Percentiles rank a stretch among this genome's conserved stretches.
phyloP scores from a whole-genome alignment of 345 rosid genomes.

The Aquilaria sinensis region DNA sequence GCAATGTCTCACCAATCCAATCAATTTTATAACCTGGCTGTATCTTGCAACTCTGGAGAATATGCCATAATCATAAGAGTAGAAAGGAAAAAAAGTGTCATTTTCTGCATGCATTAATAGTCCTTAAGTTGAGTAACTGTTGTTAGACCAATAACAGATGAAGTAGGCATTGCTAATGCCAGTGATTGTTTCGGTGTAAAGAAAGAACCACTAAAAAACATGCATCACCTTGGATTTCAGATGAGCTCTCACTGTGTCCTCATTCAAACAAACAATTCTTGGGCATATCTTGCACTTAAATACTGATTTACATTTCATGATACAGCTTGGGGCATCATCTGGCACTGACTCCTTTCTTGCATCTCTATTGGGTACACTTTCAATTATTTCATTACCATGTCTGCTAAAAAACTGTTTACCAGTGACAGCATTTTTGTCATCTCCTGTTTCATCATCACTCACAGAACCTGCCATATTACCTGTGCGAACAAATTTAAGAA shows the following conservation, averaged over 20 bases:
- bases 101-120: no score
- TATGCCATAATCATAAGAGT: no score
- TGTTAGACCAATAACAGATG: no score
- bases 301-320: conserved; percentile 62
- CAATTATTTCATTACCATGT: conserved; percentile 3
- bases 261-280: conserved; percentile 57
- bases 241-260: conserved; percentile 58
- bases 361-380: conserved; percentile 8
- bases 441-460: conserved; percentile 36
- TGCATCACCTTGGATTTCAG: conserved; percentile 67
- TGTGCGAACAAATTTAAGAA: conserved; percentile 12
- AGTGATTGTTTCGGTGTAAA: neutral
- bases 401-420: conserved; percentile 16
- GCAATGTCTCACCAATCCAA: no score
- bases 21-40: no score
- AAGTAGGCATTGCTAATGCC: no score
- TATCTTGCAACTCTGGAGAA: no score
- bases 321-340: conserved; percentile 48
- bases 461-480: conserved; percentile 27
- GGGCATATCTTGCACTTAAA: conserved; percentile 88
- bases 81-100: no score
- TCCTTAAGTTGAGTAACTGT: no score
- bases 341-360: conserved; percentile 25
- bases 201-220: conserved; percentile 1
- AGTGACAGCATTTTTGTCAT: conserved; percentile 18